A percentile compares a stretch with the other conserved stretches of the same genome.
These are phyloP conservation scores for Eragrostis nindensis DNA, from an alignment of 176 grass and related monocot genomes.

Conservation along the genomic window DNA sequence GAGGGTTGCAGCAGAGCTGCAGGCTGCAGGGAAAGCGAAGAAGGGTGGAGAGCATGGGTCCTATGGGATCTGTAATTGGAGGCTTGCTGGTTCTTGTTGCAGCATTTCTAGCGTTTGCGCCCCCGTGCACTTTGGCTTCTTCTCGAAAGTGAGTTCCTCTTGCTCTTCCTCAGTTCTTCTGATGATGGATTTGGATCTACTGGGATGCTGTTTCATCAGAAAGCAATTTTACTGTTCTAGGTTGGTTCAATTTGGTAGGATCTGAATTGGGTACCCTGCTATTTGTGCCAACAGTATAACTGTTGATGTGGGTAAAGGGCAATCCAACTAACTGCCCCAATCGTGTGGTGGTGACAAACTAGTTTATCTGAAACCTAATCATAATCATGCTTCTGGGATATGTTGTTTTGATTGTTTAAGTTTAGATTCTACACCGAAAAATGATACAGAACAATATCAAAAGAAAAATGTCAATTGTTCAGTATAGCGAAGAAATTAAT, in stretches of 20 bases:
- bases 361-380: background rate
- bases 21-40: background rate
- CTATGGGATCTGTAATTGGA: constrained; percentile 38
- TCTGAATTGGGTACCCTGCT: background rate
- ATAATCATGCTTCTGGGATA: constrained; percentile 12
- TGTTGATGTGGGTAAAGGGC: background rate
- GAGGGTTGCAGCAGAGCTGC: constrained; percentile 1
- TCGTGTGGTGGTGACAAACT: background rate
- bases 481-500: background rate
- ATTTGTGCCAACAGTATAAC: constrained; percentile 12
- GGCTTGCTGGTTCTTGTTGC: constrained; percentile 28
- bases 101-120: background rate
- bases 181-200: background rate
- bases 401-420: background rate
- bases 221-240: background rate
- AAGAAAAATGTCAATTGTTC: background rate
- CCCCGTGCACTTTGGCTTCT: constrained; percentile 24
- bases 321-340: constrained; percentile 6
- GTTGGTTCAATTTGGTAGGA: background rate
- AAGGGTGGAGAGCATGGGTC: constrained; percentile 33
- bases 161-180: constrained; percentile 7
- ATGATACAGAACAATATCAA: background rate
- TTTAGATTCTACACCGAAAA: background rate
- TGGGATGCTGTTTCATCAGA: background rate
- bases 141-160: constrained; percentile 39